Percentiles rank a stretch among this genome's conserved stretches.
phyloP scores from a whole-genome alignment of 1,284 basidiomycete species.

The Ceratobasidium sp. region DNA sequence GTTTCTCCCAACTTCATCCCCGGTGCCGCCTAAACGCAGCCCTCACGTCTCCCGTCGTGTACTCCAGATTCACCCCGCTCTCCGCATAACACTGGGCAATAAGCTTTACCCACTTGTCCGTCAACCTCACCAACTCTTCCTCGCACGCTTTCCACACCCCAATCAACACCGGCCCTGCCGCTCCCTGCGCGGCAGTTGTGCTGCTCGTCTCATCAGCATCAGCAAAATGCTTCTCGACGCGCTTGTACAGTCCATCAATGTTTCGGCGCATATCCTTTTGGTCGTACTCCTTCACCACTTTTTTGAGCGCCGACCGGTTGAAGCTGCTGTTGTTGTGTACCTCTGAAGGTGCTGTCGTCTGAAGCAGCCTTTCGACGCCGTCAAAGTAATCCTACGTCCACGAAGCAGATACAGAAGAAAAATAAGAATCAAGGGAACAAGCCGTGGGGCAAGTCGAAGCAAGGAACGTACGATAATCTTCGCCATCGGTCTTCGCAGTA shows the following conservation, averaged over 20 bases:
- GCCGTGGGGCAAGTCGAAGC: background rate
- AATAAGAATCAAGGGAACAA: slow-evolving; percentile 26
- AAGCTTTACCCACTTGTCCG: slow-evolving; percentile 69
- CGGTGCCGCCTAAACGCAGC: slow-evolving; percentile 74
- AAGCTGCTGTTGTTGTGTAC: slow-evolving; percentile 80
- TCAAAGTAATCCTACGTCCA: slow-evolving; percentile 98
- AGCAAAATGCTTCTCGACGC: slow-evolving; percentile 97
- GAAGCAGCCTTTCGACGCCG: slow-evolving; percentile 84
- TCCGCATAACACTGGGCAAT: slow-evolving; percentile 82
- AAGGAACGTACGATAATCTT: slow-evolving; percentile 74
- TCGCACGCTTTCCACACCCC: slow-evolving; percentile 91
- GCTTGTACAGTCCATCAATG: slow-evolving; percentile 85
- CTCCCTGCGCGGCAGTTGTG: slow-evolving; percentile 53
- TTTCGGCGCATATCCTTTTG: slow-evolving; percentile 88
- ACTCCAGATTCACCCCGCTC: slow-evolving; percentile 74
- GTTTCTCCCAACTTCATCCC: background rate
- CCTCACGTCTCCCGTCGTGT: slow-evolving; percentile 77
- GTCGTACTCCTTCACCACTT: slow-evolving; percentile 84
- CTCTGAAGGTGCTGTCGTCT: slow-evolving; percentile 81
- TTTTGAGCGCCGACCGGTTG: slow-evolving; percentile 79
- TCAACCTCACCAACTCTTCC: slow-evolving; percentile 76
- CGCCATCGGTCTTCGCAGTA: slow-evolving; percentile 85
- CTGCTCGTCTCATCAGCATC: slow-evolving; percentile 61
- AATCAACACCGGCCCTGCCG: slow-evolving; percentile 71
- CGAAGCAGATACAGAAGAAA: too few species aligned